Evolutionary conservation across 495 filamentous ascomycete genomes (phyloP), one percentile per base, ranked within the genome.

Genomic region (Penicillium ucsense): DNA sequence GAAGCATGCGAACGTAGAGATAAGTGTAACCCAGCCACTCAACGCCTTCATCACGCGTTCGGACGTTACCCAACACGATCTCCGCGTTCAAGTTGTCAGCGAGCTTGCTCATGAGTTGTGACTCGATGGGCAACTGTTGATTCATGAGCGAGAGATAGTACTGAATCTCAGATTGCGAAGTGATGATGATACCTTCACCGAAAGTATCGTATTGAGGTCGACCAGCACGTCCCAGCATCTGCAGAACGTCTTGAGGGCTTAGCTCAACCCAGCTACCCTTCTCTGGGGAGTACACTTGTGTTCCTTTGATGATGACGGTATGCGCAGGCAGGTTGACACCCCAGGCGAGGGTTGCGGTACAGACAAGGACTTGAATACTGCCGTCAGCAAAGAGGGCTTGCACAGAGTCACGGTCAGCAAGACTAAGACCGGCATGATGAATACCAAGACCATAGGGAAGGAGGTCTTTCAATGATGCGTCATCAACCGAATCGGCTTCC

Each of bases 1-100:
- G 83, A 46, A 97, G 77, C 92, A 99, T 99, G 10, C 92, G 86
- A 43, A 99, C 89, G 54, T 94, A 99, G 31, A 99, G 79, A 65
- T 99, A 99, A 0, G 92, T 95, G 62, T 99, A 99, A 6, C 92
- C 94, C 28, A 99, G 80, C 92, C 92, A 99, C 50, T 99, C 89
- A 34, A 97, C 94, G 45, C 85, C 92, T 57, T 99, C 92, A 57
- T 97, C 90, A 37, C 94, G 80, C 50, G 71, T 94, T 28, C 92
- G 78, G n/a, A 99, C 78, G 57, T 92, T 97, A 34, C 94, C 92
- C 11, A 99, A 77, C 8, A 99, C 92, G 62, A 97, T 80, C 60
- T 99, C 92, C 6, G 92, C 92, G 55, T 99, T 99, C 59, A 99
- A 75, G 54, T 95, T 99, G 72, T 99, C 92, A 0, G 89, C 89